phyloP scores from a whole-genome alignment of 371 early-diverging fungal species.

The Apophysomyces variabilis region DNA sequence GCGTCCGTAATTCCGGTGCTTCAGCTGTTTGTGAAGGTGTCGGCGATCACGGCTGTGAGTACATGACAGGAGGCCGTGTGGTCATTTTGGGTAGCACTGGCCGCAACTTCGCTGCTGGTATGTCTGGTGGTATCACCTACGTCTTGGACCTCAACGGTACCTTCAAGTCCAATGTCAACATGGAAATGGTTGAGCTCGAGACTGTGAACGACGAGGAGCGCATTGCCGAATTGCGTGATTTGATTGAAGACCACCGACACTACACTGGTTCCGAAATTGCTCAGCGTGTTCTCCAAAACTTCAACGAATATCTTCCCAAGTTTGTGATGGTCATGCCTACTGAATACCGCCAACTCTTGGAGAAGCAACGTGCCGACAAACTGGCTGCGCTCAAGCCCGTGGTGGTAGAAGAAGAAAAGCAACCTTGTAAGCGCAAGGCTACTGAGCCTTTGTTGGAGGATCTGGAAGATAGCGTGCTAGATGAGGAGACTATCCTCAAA shows the following conservation, averaged over 20 bases:
- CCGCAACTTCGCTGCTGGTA: slow-evolving; percentile 95
- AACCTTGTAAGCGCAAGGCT: slow-evolving; percentile 22
- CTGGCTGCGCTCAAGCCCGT: slow-evolving; percentile 37
- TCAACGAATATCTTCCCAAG: slow-evolving; percentile 71
- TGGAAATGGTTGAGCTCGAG: slow-evolving; percentile 90
- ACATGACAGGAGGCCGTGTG: slow-evolving; percentile 95
- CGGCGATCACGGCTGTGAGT: slow-evolving; percentile 98
- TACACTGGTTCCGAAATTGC: slow-evolving; percentile 87
- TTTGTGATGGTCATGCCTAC: slow-evolving; percentile 95
- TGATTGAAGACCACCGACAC: slow-evolving; percentile 81
- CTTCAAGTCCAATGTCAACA: slow-evolving; percentile 76
- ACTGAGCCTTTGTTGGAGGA: slow-evolving; percentile 73
- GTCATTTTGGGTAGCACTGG: slow-evolving; percentile 86
- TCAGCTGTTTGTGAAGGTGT: slow-evolving; percentile 94
- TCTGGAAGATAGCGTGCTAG: slow-evolving; percentile 87
- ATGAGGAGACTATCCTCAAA: slow-evolving; percentile 70
- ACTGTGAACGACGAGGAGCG: slow-evolving; percentile 80
- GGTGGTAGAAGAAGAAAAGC: slow-evolving; percentile 16
- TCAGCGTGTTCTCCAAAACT: slow-evolving; percentile 73
- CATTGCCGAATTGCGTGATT: slow-evolving; percentile 71
- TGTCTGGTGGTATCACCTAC: slow-evolving; percentile 95
- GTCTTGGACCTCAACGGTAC: slow-evolving; percentile 67
- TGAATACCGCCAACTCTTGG: slow-evolving; percentile 85
- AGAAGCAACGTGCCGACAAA: slow-evolving; percentile 53
- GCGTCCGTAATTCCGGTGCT: slow-evolving; percentile 97